These are phyloP conservation scores for Epithele typhae DNA, from an alignment of 768 basidiomycete genomes.

Conservation along the genomic window DNA sequence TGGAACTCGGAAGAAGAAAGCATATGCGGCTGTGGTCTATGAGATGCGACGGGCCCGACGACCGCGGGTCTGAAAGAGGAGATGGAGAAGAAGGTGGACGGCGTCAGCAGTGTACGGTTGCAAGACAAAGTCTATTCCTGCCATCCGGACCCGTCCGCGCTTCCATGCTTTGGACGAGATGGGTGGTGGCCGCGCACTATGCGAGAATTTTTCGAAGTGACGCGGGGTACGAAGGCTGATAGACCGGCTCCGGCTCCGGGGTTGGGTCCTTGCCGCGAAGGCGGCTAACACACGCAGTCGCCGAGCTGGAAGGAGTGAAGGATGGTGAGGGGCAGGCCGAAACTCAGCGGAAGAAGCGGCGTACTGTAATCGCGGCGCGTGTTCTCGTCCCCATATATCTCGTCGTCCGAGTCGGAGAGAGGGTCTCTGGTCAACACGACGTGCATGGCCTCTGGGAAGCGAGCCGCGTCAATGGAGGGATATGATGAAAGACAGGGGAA, in stretches of 20 bases:
- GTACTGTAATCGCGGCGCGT: conserved; percentile 62
- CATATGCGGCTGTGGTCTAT: too few species aligned
- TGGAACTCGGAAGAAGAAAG: too few species aligned
- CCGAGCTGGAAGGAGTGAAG: conserved; percentile 50
- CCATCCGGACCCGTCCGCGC: too few species aligned
- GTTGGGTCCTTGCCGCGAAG: conserved; percentile 55
- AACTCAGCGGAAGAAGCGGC: conserved; percentile 18
- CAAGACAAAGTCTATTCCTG: too few species aligned
- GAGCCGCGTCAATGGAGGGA: background rate
- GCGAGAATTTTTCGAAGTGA: too few species aligned
- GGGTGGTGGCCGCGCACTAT: too few species aligned
- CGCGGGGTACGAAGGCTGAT: too few species aligned
- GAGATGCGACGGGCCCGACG: too few species aligned
- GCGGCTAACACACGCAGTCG: conserved; percentile 55
- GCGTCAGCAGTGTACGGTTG: too few species aligned
- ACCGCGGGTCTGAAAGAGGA: too few species aligned
- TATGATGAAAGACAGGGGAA: background rate
- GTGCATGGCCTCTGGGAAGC: conserved; percentile 64
- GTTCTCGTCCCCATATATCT: conserved; percentile 62
- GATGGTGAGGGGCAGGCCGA: conserved; percentile 2
- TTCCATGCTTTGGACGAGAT: too few species aligned
- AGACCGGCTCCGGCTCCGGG: conserved; percentile 49
- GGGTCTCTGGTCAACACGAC: conserved; percentile 63
- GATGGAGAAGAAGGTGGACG: too few species aligned
- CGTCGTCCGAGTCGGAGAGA: conserved; percentile 74